Evolutionary conservation across 192 early-diverging fungal species (phyloP).

Genomic region (Jimgerdemannia flammicorona): DNA sequence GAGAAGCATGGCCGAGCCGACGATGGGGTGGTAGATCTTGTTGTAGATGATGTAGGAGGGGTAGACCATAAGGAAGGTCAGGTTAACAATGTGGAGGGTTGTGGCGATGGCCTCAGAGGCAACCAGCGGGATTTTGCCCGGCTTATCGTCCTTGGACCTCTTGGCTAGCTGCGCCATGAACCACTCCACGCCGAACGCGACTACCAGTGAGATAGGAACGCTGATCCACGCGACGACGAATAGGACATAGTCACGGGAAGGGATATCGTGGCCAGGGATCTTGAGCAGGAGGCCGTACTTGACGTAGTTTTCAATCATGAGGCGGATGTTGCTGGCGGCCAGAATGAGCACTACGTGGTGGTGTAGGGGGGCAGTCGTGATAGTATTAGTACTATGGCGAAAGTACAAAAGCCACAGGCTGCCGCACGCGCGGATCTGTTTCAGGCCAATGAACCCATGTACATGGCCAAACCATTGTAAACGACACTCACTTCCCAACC

Average conservation of each 20-base stretch:
- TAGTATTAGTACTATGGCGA: background rate
- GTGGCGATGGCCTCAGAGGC: conserved; percentile 20
- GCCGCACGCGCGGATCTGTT: background rate
- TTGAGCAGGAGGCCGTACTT: conserved; percentile 84
- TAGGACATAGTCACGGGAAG: conserved; percentile 51
- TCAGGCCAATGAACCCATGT: conserved; percentile 3
- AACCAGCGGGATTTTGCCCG: conserved; percentile 6
- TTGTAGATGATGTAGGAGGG: conserved; percentile 65
- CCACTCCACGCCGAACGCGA: conserved; percentile 60
- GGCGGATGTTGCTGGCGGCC: conserved; percentile 75
- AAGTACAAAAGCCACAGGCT: background rate
- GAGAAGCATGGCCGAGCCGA: conserved; percentile 58
- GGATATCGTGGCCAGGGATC: conserved; percentile 55
- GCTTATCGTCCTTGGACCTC: conserved; percentile 20
- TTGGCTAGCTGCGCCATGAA: conserved; percentile 27
- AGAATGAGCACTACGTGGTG: conserved; percentile 63
- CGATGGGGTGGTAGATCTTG: conserved; percentile 63
- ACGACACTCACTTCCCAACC: conserved; percentile 56
- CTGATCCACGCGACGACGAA: conserved; percentile 44
- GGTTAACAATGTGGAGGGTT: conserved; percentile 48
- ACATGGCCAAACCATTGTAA: background rate
- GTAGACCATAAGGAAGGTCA: conserved; percentile 49
- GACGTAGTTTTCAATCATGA: conserved; percentile 84
- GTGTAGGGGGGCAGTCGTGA: background rate
- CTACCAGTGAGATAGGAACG: conserved; percentile 50